Base-by-base conservation (phyloP, 2,329 filamentous ascomycete species). In the Paramyrothecium sp. region DNA sequence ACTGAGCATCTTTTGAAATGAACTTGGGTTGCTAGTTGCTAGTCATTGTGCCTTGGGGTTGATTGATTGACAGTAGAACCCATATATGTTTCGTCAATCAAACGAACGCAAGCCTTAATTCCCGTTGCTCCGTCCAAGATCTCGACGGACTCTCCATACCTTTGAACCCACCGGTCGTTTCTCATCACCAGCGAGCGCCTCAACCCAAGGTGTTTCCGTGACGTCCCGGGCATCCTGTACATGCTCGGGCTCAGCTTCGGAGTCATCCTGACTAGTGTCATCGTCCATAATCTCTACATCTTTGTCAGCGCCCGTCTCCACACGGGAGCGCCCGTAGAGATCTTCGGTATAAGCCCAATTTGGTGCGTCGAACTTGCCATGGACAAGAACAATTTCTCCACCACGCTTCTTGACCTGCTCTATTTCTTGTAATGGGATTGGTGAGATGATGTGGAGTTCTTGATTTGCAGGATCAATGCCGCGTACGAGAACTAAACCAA, bases 331-430 rank as follows among this genome's bases (percentile, higher is more conserved):
- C 33, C 70, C 63, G 61, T 85, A 81, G 17, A 87, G 62, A 38
- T 88, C 83, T 66, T 91, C 88, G 0, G 84, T 83, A 60, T 89
- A 90, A 2, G 87, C 86, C 88, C 88, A 91, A 3, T 79, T 85
- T 0, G 89, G 87, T 2, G 83, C 74, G 64, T 91, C 89, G 56
- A 90, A 84, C 62, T 83, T 87, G 2, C 89, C 89, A 55, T 87
- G 82, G 1, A 91, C 81, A 3, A 92, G 76, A 3, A 90, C 81
- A 17, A 90, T 73, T 17, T 78, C 73, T 33, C 78, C 74, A 0
- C 80, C 80, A 26, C 71, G 69, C 8, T 71, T 65, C 47, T 68
- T 73, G 19, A 79, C 67, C 11, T 73, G 67, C 41, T 74, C 69
- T 17, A 86, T 75, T 3, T 70, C 64, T 3, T 71, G 63, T 1